Evolutionary conservation across 2,329 filamentous ascomycete genomes (phyloP).

Genomic region (Phialemonium atrogriseum): DNA sequence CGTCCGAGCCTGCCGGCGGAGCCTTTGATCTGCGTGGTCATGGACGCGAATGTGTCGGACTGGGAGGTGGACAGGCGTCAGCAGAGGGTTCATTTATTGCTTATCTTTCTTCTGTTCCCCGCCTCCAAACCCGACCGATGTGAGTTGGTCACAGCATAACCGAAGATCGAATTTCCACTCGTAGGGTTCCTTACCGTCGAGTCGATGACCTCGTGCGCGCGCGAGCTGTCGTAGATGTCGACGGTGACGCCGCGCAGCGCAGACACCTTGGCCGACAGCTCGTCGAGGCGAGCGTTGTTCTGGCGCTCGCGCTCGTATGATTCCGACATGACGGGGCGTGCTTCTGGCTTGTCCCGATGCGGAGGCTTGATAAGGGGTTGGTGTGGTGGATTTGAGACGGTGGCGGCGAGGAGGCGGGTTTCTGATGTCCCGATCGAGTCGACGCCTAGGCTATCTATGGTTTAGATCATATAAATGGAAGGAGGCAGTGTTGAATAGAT

Average conservation of each 20-base stretch:
- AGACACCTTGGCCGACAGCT: constrained; percentile 84
- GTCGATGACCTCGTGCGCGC: constrained; percentile 81
- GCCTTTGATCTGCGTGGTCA: constrained; percentile 74
- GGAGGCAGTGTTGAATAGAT: too few relatives aligned
- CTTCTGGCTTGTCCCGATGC: too few relatives aligned
- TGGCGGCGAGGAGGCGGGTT: too few relatives aligned
- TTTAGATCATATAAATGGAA: too few relatives aligned
- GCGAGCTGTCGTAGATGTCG: constrained; percentile 95
- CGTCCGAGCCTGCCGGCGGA: constrained; percentile 74
- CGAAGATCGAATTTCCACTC: background rate
- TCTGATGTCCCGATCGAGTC: too few relatives aligned
- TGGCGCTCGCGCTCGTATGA: constrained; percentile 76
- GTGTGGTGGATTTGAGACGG: too few relatives aligned
- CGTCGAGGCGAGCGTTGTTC: constrained; percentile 90
- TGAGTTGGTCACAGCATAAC: background rate
- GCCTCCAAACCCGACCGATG: too few relatives aligned
- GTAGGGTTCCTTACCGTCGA: constrained; percentile 55
- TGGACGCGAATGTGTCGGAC: constrained; percentile 86
- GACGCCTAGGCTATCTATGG: too few relatives aligned
- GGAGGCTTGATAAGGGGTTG: too few relatives aligned
- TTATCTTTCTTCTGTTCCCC: too few relatives aligned
- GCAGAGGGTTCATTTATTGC: too few relatives aligned
- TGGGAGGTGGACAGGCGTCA: constrained; percentile 23
- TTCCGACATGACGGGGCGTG: constrained; percentile 58
- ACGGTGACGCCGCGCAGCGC: constrained; percentile 89